Evolutionary conservation across 1,284 basidiomycete species (phyloP), one percentile per base, ranked within the genome.

Genomic region (Amylostereum chailletii): DNA sequence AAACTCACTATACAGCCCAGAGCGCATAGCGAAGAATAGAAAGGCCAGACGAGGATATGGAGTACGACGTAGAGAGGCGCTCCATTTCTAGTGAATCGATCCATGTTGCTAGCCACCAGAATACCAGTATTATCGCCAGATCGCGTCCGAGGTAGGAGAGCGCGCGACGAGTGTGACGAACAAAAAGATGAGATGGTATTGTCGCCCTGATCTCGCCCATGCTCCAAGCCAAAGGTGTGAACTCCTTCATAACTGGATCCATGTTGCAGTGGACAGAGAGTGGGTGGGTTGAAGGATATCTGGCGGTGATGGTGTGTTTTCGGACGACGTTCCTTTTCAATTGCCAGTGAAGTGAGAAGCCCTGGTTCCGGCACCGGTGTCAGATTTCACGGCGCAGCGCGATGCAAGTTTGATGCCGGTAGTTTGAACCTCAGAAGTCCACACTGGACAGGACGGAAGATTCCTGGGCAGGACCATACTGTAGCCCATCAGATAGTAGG

Each of bases 111-210:
- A 41, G 10, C 42, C 42, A 50, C 26, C 49, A 36, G 8, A 42
- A 37, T 2, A 30, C 26, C 10, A 34, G 7, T 26, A 34, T 8
- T 2, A 34, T 29, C 29, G n/a, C 30, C 29, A 45, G 26, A 27
- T 42, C 40, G 9, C 40, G 40, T 6, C 9, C 57, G 33, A 77
- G 61, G 57, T 72, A 76, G 3, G 61, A 47, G 0, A 75, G 49
- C 4, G 71, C 67, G 46, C 60, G 62, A 3, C 49, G 43, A 0
- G 70, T 72, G 47, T 69, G 61, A 11, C 72, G 65, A 5, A 69
- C 58, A 55, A 77, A 77, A 38, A 73, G 66, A 34, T 68, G 68
- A 1, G 69, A 50, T 1, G 80, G 79, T 33, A 82, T 79, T 10
- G 74, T 74, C 37, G 65, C 67, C 26, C 75, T 69, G 34, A 82